A percentile compares a stretch with the other conserved stretches of the same genome.
Conservation (phyloP, 345 rosid genomes). For the Abelmoschus esculentus region DNA sequence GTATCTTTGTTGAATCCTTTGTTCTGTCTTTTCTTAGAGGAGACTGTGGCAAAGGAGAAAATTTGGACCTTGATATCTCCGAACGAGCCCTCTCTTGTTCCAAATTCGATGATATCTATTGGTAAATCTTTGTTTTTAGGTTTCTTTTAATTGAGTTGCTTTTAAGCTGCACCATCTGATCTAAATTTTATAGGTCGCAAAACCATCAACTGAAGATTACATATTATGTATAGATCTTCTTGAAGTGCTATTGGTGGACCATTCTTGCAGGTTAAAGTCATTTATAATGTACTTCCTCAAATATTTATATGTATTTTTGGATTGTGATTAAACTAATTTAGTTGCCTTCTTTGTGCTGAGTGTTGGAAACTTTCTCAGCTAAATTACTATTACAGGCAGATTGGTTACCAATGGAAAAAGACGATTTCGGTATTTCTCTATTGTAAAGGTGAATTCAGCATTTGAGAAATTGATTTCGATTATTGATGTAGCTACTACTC, state of each 20-base stretch:
- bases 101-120: conserved; percentile 48
- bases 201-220: conserved; percentile 70
- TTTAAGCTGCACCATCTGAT: background rate
- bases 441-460: background rate
- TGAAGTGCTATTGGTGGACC: conserved; percentile 79
- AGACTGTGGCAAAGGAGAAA: conserved; percentile 76
- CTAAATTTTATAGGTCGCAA: conserved; percentile 42
- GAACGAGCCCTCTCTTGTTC: conserved; percentile 78
- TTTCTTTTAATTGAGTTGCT: background rate
- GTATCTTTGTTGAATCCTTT: background rate
- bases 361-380: conserved; percentile 61
- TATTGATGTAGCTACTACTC: conserved; percentile 52
- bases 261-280: conserved; percentile 52
- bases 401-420: background rate
- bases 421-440: background rate
- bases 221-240: conserved; percentile 69
- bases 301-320: background rate
- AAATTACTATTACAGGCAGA: conserved; percentile 61
- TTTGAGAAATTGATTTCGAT: conserved; percentile 7
- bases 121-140: background rate
- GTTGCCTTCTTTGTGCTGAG: conserved; percentile 40
- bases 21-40: conserved; percentile 46
- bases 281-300: background rate
- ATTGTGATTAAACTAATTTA: background rate
- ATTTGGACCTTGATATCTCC: conserved; percentile 82